Evolutionary conservation across 768 basidiomycete species (phyloP).

Genomic region (Suillus sp.): DNA sequence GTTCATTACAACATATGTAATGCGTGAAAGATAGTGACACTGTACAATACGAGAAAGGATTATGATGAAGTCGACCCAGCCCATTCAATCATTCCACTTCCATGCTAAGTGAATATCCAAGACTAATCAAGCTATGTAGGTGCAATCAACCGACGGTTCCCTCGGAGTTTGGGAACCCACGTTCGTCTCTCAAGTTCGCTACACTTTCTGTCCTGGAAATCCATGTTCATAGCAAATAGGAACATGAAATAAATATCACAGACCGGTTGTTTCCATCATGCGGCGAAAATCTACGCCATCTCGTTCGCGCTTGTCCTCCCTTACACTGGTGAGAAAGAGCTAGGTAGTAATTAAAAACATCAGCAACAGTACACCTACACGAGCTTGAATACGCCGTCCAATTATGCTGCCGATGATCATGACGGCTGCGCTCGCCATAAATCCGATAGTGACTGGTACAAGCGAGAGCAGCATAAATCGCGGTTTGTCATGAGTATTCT

Average conservation of each 20-base stretch:
- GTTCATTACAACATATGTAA: background rate
- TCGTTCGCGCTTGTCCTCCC: background rate
- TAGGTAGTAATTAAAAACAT: background rate
- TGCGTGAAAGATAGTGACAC: background rate
- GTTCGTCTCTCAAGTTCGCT: background rate
- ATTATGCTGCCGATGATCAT: background rate
- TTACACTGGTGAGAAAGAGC: background rate
- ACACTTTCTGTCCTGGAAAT: background rate
- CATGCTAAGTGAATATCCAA: background rate
- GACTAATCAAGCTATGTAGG: too few relatives aligned
- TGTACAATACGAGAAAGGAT: background rate
- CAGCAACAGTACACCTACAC: background rate
- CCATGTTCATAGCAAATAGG: background rate
- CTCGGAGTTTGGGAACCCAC: background rate
- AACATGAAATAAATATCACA: background rate
- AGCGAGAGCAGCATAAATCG: background rate
- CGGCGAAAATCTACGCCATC: background rate
- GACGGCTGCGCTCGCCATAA: background rate
- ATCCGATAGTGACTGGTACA: slow-evolving; percentile 5
- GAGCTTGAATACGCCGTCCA: background rate
- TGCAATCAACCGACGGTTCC: background rate
- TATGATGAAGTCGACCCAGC: background rate
- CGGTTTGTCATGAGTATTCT: background rate
- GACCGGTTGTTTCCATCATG: background rate
- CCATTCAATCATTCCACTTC: background rate